Evolutionary conservation across 1,284 basidiomycete genomes (phyloP), one percentile per base, ranked within the genome.

Genomic region (Inonotus hispidus): DNA sequence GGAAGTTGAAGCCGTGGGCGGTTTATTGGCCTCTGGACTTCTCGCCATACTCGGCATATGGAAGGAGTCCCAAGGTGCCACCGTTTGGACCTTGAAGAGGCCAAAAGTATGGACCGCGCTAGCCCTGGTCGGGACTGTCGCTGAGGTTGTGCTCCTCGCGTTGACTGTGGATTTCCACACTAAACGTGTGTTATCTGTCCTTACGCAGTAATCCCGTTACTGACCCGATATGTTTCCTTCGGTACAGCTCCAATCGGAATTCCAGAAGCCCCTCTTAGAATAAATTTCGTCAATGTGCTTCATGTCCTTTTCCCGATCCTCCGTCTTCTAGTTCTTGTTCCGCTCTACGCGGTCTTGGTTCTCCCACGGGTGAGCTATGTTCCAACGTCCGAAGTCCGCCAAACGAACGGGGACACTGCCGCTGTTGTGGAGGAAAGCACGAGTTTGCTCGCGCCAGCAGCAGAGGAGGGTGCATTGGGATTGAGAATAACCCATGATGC

Each of bases 1-100:
- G 58, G 88, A 90, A 67, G 72, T 87, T 64, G 85, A 82, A 61
- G 78, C 88, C 32, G 68, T 91, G 54, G 70, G 85, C 38, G 87
- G 90, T 64, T 77, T 92, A 53, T 68, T 82, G 37, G 85, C 83
- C 5, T 90, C 87, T 66, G 77, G 83, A 41, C 83, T 85, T 38
- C 72, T 92, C 56, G 88, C 87, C 14, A 82, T 84, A 16, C 73
- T 91, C 27, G 87, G 87, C 11, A 79, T 87, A 5, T 91, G 84
- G 82, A 90, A 91, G 72, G 88, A 91, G 62, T 74, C 88, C 56
- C 79, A 82, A 32, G 87, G 87, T 38, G 78, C 86, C 41, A 76
- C 83, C 46, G 82, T 91, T 32, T 92, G 90, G 90, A 79, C 78
- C 35, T 70, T 83, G 65, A 81, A 71, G 63, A 79, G 84, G 41